A percentile compares a stretch with the other conserved stretches of the same genome.
Evolutionary conservation across 768 basidiomycete species (phyloP).

Genomic region (Podaxis sp.): DNA sequence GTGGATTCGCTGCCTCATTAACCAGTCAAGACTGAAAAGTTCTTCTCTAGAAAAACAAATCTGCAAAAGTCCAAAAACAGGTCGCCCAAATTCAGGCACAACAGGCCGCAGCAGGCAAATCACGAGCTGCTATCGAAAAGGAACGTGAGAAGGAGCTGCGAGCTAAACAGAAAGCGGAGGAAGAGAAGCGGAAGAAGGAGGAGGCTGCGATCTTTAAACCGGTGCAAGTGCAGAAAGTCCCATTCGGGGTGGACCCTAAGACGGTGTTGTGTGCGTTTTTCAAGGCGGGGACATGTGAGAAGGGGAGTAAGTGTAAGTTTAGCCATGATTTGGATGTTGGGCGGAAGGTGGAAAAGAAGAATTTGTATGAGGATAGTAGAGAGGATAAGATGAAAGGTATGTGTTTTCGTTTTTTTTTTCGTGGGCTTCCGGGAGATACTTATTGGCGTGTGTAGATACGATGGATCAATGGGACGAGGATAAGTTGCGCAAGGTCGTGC

Average conservation of each 20-base stretch:
- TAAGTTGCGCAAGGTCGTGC: constrained; percentile 84
- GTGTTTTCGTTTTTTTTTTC: constrained; percentile 16
- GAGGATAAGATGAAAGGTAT: constrained; percentile 75
- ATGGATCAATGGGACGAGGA: constrained; percentile 99
- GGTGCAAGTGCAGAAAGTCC: constrained; percentile 78
- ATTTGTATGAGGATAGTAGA: constrained; percentile 84
- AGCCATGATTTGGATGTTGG: constrained; percentile 89
- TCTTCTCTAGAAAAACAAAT: constrained; percentile 80
- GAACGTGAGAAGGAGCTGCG: constrained; percentile 80
- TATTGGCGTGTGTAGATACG: constrained; percentile 54
- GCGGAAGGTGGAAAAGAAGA: constrained; percentile 92
- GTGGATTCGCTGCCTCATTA: constrained; percentile 21
- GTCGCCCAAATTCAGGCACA: constrained; percentile 80
- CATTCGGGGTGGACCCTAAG: constrained; percentile 96
- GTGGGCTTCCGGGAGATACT: neutral
- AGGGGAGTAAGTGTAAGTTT: constrained; percentile 95
- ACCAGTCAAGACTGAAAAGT: constrained; percentile 4
- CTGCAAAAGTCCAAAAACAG: constrained; percentile 85
- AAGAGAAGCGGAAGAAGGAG: constrained; percentile 81
- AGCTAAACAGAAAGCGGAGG: constrained; percentile 71
- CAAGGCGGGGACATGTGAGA: constrained; percentile 91
- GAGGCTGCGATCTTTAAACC: constrained; percentile 81
- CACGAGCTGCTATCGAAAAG: constrained; percentile 72
- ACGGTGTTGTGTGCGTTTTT: constrained; percentile 88
- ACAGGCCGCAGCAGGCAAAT: constrained; percentile 71